phyloP scores from a whole-genome alignment of 2,329 filamentous ascomycete species.

The Aureobasidium zeae region DNA sequence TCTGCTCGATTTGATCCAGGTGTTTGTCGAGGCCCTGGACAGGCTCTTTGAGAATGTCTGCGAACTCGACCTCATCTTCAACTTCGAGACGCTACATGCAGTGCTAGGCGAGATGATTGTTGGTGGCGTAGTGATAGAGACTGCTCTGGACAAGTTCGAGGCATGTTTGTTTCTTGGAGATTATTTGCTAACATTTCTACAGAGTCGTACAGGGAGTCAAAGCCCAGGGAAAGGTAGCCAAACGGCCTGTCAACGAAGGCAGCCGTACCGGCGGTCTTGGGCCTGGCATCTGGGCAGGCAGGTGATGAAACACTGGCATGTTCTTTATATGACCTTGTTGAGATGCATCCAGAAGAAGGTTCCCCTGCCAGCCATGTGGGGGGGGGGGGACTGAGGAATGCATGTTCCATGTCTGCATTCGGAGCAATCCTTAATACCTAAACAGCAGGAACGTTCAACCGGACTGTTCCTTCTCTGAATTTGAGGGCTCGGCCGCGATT shows the following conservation, averaged over 20 bases:
- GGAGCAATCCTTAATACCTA: too few species aligned
- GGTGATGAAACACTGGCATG: conserved; percentile 21
- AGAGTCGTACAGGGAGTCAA: conserved; percentile 71
- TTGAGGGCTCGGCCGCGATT: neutral
- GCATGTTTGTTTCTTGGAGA: neutral
- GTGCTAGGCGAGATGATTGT: conserved; percentile 90
- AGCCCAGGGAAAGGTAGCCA: conserved; percentile 65
- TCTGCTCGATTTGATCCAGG: conserved; percentile 91
- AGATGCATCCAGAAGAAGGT: neutral
- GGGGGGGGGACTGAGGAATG: too few species aligned
- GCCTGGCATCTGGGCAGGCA: conserved; percentile 29
- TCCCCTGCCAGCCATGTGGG: neutral
- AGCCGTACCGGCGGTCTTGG: conserved; percentile 35
- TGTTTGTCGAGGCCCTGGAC: conserved; percentile 93
- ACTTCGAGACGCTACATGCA: conserved; percentile 93
- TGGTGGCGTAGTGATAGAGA: conserved; percentile 89
- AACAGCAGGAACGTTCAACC: too few species aligned
- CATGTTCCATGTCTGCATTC: too few species aligned
- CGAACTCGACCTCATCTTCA: conserved; percentile 97
- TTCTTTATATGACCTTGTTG: neutral
- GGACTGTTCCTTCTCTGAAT: neutral
- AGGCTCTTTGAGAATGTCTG: conserved; percentile 97
- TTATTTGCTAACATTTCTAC: neutral
- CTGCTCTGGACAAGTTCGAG: conserved; percentile 62
- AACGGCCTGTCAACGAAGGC: conserved; percentile 67